Evolutionary conservation across 225 moss, liverwort and hornwort genomes (phyloP).

Genomic region (Neckera pumila): DNA sequence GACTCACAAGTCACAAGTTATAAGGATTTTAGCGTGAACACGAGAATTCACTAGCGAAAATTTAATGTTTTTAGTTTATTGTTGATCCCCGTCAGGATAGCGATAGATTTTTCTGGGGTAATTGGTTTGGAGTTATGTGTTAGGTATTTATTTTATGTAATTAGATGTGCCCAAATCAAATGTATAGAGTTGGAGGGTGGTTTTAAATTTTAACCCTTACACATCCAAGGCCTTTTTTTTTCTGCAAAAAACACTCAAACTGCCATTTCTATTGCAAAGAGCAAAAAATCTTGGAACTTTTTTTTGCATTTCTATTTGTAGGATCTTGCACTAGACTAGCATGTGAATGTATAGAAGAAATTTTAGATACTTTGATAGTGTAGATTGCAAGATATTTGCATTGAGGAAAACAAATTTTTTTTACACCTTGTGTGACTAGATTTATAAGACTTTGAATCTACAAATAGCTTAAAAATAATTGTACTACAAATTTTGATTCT

Average conservation of each 20-base stretch:
- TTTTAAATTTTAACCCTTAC: background rate
- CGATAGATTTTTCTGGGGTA: background rate
- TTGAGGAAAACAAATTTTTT: background rate
- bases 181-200: too few species aligned
- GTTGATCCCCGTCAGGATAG: too few species aligned
- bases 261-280: too few species aligned
- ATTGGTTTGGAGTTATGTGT: background rate
- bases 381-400: too few species aligned
- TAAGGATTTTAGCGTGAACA: background rate
- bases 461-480: too few species aligned
- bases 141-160: background rate
- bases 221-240: accelerated
- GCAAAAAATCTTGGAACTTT: too few species aligned
- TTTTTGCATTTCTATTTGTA: background rate
- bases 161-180: background rate
- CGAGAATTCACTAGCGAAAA: background rate
- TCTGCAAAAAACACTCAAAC: too few species aligned
- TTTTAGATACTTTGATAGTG: too few species aligned
- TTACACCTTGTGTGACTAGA: too few species aligned
- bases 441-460: background rate
- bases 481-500: background rate
- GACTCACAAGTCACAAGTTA: background rate
- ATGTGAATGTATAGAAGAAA: too few species aligned
- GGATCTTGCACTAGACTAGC: background rate
- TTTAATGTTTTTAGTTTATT: background rate